Evolutionary conservation across 768 basidiomycete species (phyloP).

Genomic region (Phaffia tasmanica): DNA sequence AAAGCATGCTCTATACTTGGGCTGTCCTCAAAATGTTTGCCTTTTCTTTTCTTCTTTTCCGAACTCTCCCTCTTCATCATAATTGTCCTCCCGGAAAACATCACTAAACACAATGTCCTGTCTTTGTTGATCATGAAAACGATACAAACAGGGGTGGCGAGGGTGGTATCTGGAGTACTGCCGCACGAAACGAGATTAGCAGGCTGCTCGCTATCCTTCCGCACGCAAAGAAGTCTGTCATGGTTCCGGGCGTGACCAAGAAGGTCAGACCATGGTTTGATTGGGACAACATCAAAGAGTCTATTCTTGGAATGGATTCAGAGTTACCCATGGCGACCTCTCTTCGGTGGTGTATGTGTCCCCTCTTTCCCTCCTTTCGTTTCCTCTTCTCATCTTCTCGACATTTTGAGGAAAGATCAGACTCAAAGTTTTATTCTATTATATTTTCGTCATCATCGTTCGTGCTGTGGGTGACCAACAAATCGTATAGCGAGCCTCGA

Average conservation of each 20-base stretch:
- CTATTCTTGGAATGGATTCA: conserved; percentile 33
- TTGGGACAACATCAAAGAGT: conserved; percentile 26
- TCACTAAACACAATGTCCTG: too few relatives aligned
- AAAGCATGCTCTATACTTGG: conserved; percentile 34
- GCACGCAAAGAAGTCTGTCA: conserved; percentile 30
- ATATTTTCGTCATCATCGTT: background rate
- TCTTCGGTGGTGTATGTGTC: conserved; percentile 33
- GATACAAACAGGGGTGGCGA: conserved; percentile 2
- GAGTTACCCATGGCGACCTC: conserved; percentile 33
- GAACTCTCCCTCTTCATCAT: too few relatives aligned
- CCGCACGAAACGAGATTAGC: conserved; percentile 29
- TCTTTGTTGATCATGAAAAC: background rate
- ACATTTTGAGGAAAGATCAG: background rate
- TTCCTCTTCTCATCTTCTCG: background rate
- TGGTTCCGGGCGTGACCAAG: conserved; percentile 30
- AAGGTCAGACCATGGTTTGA: conserved; percentile 34
- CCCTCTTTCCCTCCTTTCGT: too few relatives aligned
- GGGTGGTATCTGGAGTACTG: conserved; percentile 28
- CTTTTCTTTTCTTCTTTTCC: background rate
- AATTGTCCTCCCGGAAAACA: too few relatives aligned
- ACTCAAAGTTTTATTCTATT: too few relatives aligned
- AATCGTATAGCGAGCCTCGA: conserved; percentile 18
- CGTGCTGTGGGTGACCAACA: too few relatives aligned
- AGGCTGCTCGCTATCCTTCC: conserved; percentile 30
- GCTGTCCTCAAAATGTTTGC: conserved; percentile 30